phyloP scores from a whole-genome alignment of 1,139 yeast species.

The Nakaseomyces sp. region DNA sequence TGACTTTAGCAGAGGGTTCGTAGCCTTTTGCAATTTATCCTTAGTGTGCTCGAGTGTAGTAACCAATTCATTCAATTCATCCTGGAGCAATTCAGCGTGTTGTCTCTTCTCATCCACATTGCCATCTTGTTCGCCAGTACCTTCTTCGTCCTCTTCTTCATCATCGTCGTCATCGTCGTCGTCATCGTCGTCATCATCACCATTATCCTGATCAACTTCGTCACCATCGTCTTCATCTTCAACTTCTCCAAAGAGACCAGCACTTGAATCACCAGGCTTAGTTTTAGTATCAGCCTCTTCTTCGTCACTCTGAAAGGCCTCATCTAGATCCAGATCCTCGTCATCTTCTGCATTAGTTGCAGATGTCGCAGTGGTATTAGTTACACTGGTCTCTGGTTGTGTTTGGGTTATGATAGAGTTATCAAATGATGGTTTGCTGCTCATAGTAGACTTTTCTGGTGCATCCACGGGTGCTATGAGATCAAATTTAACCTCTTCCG shows the following conservation, averaged over 20 bases:
- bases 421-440: slow-evolving; percentile 9
- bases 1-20: slow-evolving; percentile 80
- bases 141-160: slow-evolving; percentile 48
- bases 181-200: slow-evolving; percentile 38
- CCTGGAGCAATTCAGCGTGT: slow-evolving; percentile 69
- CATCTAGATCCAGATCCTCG: slow-evolving; percentile 35
- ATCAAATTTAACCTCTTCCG: slow-evolving; percentile 75
- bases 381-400: neutral
- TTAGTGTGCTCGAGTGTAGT: slow-evolving; percentile 69
- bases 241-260: slow-evolving; percentile 16
- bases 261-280: slow-evolving; percentile 25
- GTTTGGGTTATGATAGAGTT: neutral
- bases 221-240: slow-evolving; percentile 30
- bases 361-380: slow-evolving; percentile 12
- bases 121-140: slow-evolving; percentile 18
- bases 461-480: slow-evolving; percentile 45
- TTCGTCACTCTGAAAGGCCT: slow-evolving; percentile 33
- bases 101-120: slow-evolving; percentile 40
- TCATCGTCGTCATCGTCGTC: slow-evolving; percentile 47
- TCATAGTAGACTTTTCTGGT: slow-evolving; percentile 4
- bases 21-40: slow-evolving; percentile 64
- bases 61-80: slow-evolving; percentile 79
- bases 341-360: slow-evolving; percentile 28
- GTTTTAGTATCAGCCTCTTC: slow-evolving; percentile 28
- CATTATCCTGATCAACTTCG: slow-evolving; percentile 34